Evolutionary conservation across 2,329 filamentous ascomycete species (phyloP), one percentile per base, ranked within the genome.

Genomic region (Ceratocystis alfenasii): DNA sequence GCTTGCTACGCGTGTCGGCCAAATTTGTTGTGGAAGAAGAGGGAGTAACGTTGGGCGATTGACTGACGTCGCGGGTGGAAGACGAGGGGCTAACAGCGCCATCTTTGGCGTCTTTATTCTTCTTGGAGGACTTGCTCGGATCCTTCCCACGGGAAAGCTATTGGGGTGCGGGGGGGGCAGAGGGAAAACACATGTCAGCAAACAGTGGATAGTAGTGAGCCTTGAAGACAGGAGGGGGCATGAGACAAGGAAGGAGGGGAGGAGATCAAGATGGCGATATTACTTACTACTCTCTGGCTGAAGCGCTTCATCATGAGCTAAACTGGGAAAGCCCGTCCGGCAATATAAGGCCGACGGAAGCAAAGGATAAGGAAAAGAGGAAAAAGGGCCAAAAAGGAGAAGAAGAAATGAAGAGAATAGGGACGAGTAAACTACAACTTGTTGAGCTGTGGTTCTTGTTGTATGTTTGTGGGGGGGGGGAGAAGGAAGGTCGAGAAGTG

Each of bases 111-210:
- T 87, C 85, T 76, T 87, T 87, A 74, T 86, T 87, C 79, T 87
- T 87, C 78, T 87, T 87, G 72, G 83, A 85, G 70, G 90, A 89
- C 80, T 95, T 96, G 79, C 87, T 89, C 71, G 87, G 82, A 75
- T 84, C 88, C 81, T 95, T 95, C 74, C 88, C 87, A 79, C 91
- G 87, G 77, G 90, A 94, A 80, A 96, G 89, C 90, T 96, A 83
- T 64, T 28, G 30, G 30, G 30, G 61, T 48, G 61, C 22, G n/a
- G 36, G 36, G 36, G 8, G 36, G 33, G 33, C 22, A 63, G 22
- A 63, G 22, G 46, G 20, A 17, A 12, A 41, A 45, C 7, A 55
- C 17, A 44, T 44, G 46, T 59, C 36, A 60, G 63, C 41, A 57
- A 36, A 28, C 53, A 17, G 36, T 6, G 46, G 46, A 20, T 25